Evolutionary conservation across 2,329 filamentous ascomycete species (phyloP), one percentile per base, ranked within the genome.

Genomic region (Pseudocercospora musae): DNA sequence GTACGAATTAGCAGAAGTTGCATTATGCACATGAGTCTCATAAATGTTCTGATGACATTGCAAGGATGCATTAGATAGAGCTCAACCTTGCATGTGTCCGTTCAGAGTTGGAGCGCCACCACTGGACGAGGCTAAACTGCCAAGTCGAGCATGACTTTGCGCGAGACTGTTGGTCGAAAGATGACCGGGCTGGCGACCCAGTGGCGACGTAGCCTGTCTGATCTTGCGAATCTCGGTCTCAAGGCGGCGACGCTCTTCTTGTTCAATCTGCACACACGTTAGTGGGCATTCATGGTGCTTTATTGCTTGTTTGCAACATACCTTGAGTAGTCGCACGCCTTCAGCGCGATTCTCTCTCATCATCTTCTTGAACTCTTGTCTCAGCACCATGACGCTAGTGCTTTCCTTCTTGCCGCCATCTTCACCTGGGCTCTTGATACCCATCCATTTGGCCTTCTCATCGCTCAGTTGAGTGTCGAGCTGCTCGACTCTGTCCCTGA

Each of bases 331-430:
- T 76, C 84, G 88, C 70, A 86, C 78, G 64, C 84, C 87, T 74
- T 91, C 89, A 1, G 82, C 80, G 64, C 88, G 84, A 53, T 86
- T 86, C 71, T 91, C 88, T 66, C 87, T 82, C 88, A 91, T 90
- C 88, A 91, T 91, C 79, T 89, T 90, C 80, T 89, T 90, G 73
- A 91, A 91, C 74, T 91, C 89, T 65, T 87, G 87, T 75, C 87
- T 87, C 71, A 91, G 72, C 44, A 90, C 87, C 76, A 85, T 85
- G 23, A 86, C 88, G 69, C 87, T 89, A 10, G 87, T 90, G 9
- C 80, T 84, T 66, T 88, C 86, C 62, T 77, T 74, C 31, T 66
- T 62, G 37, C 64, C 65, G 37, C 63, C 64, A 21, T 69, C 68
- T 25, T 37, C 66, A 71, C 59, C 78, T 13, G 85, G 82, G 69